phyloP scores from a whole-genome alignment of 78 protist genomes.

The Dictyostelium firmibasis region DNA sequence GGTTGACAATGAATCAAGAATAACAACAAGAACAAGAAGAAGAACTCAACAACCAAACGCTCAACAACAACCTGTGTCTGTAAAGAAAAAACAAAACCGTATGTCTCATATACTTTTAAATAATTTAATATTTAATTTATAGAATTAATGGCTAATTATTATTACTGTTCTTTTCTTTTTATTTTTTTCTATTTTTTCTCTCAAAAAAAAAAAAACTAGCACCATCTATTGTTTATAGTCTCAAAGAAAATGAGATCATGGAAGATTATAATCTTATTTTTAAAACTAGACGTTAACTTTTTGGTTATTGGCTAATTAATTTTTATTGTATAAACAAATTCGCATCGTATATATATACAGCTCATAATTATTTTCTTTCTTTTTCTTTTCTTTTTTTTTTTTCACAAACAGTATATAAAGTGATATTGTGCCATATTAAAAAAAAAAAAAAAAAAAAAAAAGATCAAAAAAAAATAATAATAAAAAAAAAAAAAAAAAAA shows the following conservation, averaged over 20 bases:
- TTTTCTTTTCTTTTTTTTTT: too few species aligned
- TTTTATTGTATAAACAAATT: not conserved
- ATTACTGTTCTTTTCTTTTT: not conserved
- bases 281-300: conserved; percentile 16
- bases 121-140: not conserved
- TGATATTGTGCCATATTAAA: too few species aligned
- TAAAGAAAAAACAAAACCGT: conserved; percentile 68
- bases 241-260: conserved; percentile 58
- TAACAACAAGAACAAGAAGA: conserved; percentile 61
- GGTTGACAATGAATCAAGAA: conserved; percentile 37
- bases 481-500: too few species aligned
- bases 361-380: not conserved
- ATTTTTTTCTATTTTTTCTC: too few species aligned
- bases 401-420: too few species aligned
- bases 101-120: too few species aligned
- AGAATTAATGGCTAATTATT: not conserved
- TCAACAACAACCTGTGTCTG: not conserved
- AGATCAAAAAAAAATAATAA: not conserved
- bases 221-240: conserved; percentile 25
- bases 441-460: too few species aligned
- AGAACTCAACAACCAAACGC: conserved; percentile 37
- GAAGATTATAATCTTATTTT: conserved; percentile 56
- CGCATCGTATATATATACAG: not conserved
- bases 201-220: not conserved
- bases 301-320: not conserved